These are phyloP conservation scores for Nelumbo lutea DNA, from an alignment of 164 flowering plant species.

Conservation along the genomic window DNA sequence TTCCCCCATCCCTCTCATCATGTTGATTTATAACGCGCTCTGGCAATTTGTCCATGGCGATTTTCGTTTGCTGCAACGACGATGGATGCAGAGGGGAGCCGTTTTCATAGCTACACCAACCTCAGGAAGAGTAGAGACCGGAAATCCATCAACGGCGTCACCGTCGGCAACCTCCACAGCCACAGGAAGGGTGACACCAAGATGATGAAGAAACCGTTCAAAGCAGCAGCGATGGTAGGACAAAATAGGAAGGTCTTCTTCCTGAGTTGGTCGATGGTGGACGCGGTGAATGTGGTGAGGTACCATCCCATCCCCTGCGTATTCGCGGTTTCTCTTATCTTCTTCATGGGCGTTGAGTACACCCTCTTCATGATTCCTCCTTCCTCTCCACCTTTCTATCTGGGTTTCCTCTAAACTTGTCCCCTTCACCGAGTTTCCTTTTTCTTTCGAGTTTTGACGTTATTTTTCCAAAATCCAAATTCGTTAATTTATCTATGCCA, in stretches of 20 bases:
- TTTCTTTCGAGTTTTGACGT: not conserved
- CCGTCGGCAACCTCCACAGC: not conserved
- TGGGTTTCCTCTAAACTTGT: constrained; percentile 66
- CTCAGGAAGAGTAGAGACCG: not conserved
- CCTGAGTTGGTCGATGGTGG: constrained; percentile 46
- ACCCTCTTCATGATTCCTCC: constrained; percentile 34
- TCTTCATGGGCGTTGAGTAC: constrained; percentile 95
- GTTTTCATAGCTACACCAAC: not conserved
- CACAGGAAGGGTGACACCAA: not conserved
- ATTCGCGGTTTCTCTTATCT: constrained; percentile 51
- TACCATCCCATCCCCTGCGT: not conserved
- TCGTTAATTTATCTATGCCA: too few relatives aligned
- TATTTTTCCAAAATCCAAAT: not conserved
- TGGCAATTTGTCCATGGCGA: not conserved
- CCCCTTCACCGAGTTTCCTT: constrained; percentile 29
- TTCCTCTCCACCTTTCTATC: constrained; percentile 72
- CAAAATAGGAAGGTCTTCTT: constrained; percentile 29
- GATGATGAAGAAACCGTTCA: not conserved
- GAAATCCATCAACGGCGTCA: not conserved
- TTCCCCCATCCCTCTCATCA: not conserved
- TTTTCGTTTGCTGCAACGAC: not conserved
- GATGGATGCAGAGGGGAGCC: not conserved
- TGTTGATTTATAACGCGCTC: not conserved
- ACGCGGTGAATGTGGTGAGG: constrained; percentile 12
- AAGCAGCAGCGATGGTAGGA: not conserved